phyloP scores from a whole-genome alignment of 345 rosid genomes.

The Populus euphratica region DNA sequence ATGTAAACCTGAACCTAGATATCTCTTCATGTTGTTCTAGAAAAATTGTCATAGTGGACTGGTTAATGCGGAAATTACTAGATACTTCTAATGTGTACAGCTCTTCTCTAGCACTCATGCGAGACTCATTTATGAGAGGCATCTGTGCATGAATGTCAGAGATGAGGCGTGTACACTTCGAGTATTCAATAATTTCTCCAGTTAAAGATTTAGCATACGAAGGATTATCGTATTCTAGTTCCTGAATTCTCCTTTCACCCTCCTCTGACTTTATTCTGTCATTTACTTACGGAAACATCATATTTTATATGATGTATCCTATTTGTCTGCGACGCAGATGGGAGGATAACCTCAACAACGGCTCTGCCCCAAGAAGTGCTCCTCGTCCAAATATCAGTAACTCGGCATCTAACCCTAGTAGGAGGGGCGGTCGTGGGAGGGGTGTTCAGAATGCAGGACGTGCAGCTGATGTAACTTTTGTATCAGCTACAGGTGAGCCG shows the following conservation, averaged over 20 bases:
- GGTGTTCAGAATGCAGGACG: conserved; percentile 36
- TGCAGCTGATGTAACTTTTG: conserved; percentile 46
- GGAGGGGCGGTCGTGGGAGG: conserved; percentile 51
- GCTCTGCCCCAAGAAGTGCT: conserved; percentile 36
- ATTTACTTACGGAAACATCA: too few relatives aligned
- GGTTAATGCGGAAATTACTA: too few relatives aligned
- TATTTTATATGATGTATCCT: not conserved
- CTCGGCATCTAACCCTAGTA: conserved; percentile 35
- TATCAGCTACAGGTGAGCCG: conserved; percentile 87
- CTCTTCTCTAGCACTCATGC: too few relatives aligned
- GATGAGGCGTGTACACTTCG: too few relatives aligned
- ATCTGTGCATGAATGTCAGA: too few relatives aligned
- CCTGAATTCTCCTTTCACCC: too few relatives aligned
- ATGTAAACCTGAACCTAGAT: conserved; percentile 25
- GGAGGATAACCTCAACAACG: conserved; percentile 67
- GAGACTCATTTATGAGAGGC: too few relatives aligned
- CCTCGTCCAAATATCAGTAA: conserved; percentile 10
- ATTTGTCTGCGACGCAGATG: conserved; percentile 48
- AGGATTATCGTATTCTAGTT: too few relatives aligned
- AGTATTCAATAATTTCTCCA: too few relatives aligned
- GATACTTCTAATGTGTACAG: too few relatives aligned
- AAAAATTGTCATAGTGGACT: not conserved
- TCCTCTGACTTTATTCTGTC: too few relatives aligned
- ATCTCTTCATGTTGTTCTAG: not conserved
- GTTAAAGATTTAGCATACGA: too few relatives aligned